Evolutionary conservation across 352 stramenopile genomes (phyloP), one percentile per base, ranked within the genome.

Genomic region (Phytophthora niederhauseri): DNA sequence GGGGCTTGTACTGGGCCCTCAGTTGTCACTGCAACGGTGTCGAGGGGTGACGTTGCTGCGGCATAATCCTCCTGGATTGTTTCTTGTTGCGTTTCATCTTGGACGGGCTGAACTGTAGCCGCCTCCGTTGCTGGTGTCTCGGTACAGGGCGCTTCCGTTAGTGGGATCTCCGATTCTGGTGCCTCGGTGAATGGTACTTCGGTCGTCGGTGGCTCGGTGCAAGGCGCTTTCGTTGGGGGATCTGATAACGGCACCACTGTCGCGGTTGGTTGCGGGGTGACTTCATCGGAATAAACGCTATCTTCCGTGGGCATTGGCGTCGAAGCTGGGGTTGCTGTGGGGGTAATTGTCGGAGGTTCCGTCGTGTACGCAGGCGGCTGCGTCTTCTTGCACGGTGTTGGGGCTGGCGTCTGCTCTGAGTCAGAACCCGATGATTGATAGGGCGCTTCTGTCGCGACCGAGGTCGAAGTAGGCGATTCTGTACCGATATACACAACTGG

Each of bases 321-420:
- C 45, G 14, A 22, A 45, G n/a, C 22, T 20, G 6, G n/a, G 6
- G 54, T 58, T 38, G 31, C 55, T 30, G 55, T 48, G 11, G 66
- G 59, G 52, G 53, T 69, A 14, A 38, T 51, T 11, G 34, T 70
- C 22, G 67, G 54, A 41, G 64, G 15, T 48, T 66, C 8, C 4
- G 61, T 70, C 20, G 28, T 38, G n/a, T 50, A 51, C 38, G 31
- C 8, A 14, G 46, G 11, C 17, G 63, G 17, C 31, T 59, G 30
- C 14, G 34, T 61, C 7, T 19, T 54, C 36, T 38, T 17, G 11
- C 26, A 56, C 14, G 49, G 63, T n/a, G 58, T 68, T 38, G 43
- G 9, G 3, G 41, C 22, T 63, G 36, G 34, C 20, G 19, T 19
- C 26, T 62, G 17, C 19, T 45, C 55, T 5, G 38, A 50, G 15